Percentiles rank a stretch among this genome's conserved stretches.
phyloP scores from a whole-genome alignment of 2,329 filamentous ascomycete genomes.

The Ilyonectria sp. region DNA sequence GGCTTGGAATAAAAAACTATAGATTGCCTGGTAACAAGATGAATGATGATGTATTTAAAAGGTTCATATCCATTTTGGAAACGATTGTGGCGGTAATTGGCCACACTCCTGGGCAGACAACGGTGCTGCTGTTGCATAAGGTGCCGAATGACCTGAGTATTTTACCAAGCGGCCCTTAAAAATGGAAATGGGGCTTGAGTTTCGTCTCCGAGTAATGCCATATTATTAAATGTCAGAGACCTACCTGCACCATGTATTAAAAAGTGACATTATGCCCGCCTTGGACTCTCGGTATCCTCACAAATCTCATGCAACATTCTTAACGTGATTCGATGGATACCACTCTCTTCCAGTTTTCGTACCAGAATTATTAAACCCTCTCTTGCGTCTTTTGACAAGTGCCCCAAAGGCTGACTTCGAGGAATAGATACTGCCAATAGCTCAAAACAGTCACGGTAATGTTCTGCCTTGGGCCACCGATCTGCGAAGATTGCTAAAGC shows the following conservation, averaged over 20 bases:
- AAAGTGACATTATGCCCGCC: not conserved
- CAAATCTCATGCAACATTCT: conserved; percentile 13
- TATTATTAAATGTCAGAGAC: not conserved
- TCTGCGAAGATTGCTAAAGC: conserved; percentile 10
- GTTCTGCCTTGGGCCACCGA: conserved; percentile 12
- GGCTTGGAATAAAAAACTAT: no score
- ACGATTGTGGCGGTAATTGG: no score
- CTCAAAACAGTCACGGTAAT: conserved; percentile 17
- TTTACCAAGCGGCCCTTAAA: no score
- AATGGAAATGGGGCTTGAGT: no score
- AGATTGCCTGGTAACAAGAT: no score
- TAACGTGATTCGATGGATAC: conserved; percentile 8
- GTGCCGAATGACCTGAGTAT: no score
- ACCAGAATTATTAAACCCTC: not conserved
- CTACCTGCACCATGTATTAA: not conserved
- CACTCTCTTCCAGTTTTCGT: conserved; percentile 5
- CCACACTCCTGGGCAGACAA: no score
- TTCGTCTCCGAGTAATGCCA: no score
- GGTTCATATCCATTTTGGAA: no score
- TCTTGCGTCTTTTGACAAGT: not conserved
- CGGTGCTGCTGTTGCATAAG: no score
- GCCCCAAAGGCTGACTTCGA: conserved; percentile 7
- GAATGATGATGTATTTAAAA: no score
- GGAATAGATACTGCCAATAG: conserved; percentile 14
- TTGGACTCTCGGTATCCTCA: not conserved